phyloP scores from a whole-genome alignment of 495 filamentous ascomycete genomes.

The Cetradonia linearis region DNA sequence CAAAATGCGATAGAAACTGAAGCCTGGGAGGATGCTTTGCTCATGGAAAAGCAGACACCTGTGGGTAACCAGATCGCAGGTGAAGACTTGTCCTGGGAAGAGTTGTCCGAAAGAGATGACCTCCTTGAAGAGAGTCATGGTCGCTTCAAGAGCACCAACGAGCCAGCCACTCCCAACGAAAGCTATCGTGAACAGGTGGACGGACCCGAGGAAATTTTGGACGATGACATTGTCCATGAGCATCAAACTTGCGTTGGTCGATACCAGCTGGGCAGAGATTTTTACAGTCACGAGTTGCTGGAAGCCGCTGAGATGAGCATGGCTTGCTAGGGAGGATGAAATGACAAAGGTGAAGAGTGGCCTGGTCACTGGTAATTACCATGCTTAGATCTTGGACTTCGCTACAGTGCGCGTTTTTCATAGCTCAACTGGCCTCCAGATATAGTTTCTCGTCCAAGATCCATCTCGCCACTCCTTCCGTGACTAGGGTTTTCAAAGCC shows the following conservation, averaged over 20 bases:
- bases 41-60: neutral
- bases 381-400: neutral
- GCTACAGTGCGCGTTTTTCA: neutral
- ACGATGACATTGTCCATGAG: neutral
- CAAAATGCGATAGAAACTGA: neutral
- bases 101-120: neutral
- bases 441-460: slow-evolving; percentile 36
- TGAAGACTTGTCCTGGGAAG: neutral
- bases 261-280: neutral
- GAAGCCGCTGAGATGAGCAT: neutral
- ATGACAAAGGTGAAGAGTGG: neutral
- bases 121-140: neutral
- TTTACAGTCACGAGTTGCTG: neutral
- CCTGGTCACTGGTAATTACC: neutral
- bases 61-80: neutral
- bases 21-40: neutral
- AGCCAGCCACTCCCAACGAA: neutral
- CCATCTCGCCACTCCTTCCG: slow-evolving; percentile 51
- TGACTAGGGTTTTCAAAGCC: slow-evolving; percentile 52
- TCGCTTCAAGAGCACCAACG: neutral
- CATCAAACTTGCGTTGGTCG: neutral
- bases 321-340: no score
- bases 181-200: neutral
- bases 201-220: neutral
- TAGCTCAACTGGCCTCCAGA: slow-evolving; percentile 10